Percentiles rank a stretch among this genome's conserved stretches.
These are phyloP conservation scores for Trichomonas vaginalis DNA, from an alignment of 208 protist species.

Conservation along the genomic window DNA sequence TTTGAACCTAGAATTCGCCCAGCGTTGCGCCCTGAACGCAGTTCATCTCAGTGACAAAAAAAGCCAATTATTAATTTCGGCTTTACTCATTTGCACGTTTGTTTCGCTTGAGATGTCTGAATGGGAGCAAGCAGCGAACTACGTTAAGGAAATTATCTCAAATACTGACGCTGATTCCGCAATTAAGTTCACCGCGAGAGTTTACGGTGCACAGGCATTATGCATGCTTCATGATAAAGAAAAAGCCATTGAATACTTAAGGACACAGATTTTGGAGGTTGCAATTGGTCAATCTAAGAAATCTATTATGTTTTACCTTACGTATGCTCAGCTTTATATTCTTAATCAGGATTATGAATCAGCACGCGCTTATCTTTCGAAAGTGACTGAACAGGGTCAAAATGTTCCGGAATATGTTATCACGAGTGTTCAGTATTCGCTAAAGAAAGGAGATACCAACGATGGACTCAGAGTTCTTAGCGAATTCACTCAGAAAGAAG, in stretches of 20 bases:
- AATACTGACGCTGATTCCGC: background rate
- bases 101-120: background rate
- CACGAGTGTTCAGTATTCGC: background rate
- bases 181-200: background rate
- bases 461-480: background rate
- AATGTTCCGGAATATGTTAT: background rate
- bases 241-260: background rate
- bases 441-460: background rate
- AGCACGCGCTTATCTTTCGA: background rate
- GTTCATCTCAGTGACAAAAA: background rate
- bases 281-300: background rate
- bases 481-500: background rate
- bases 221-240: background rate
- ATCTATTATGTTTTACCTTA: background rate
- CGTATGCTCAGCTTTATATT: background rate
- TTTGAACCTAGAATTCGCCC: background rate
- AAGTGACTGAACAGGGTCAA: background rate
- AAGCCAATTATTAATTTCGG: background rate
- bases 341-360: background rate
- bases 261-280: background rate
- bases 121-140: background rate
- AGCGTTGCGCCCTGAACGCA: background rate
- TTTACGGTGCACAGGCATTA: background rate
- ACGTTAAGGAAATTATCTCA: background rate
- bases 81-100: background rate